Percentiles rank a stretch among this genome's conserved stretches.
These are phyloP conservation scores for Cordyceps cicadae DNA, from an alignment of 2,329 filamentous ascomycete species.

Conservation along the genomic window DNA sequence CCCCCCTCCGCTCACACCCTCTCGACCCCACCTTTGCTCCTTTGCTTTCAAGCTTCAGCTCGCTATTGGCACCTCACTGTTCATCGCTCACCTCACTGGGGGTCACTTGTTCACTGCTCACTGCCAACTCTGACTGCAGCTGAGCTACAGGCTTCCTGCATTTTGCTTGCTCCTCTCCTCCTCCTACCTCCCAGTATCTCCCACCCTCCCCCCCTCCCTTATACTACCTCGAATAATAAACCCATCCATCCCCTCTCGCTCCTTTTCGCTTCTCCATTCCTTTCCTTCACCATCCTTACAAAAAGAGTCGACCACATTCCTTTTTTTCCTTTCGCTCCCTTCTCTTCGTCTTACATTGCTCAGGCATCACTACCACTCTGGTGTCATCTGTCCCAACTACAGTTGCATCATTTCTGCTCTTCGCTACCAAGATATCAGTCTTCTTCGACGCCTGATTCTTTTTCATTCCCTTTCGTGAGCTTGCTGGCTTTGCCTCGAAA, in stretches of 20 bases:
- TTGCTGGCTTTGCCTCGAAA: slow-evolving; percentile 13
- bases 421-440: slow-evolving; percentile 5
- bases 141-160: background rate
- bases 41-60: background rate
- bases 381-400: slow-evolving; percentile 13
- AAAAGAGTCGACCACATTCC: slow-evolving; percentile 9
- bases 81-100: too few species aligned
- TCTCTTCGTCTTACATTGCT: background rate
- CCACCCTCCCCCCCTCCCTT: background rate
- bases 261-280: slow-evolving; percentile 10
- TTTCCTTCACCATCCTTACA: slow-evolving; percentile 6
- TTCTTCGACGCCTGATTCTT: slow-evolving; percentile 1
- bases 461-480: slow-evolving; percentile 11
- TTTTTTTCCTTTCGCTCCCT: slow-evolving; percentile 10
- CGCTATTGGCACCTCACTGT: too few species aligned
- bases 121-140: too few species aligned
- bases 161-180: background rate
- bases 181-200: background rate
- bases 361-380: background rate
- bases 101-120: too few species aligned
- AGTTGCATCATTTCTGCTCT: slow-evolving; percentile 1
- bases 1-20: background rate
- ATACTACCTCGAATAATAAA: background rate
- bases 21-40: background rate
- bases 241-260: background rate